These are phyloP conservation scores for Trametes coccinea DNA, from an alignment of 768 basidiomycete species.

Conservation along the genomic window DNA sequence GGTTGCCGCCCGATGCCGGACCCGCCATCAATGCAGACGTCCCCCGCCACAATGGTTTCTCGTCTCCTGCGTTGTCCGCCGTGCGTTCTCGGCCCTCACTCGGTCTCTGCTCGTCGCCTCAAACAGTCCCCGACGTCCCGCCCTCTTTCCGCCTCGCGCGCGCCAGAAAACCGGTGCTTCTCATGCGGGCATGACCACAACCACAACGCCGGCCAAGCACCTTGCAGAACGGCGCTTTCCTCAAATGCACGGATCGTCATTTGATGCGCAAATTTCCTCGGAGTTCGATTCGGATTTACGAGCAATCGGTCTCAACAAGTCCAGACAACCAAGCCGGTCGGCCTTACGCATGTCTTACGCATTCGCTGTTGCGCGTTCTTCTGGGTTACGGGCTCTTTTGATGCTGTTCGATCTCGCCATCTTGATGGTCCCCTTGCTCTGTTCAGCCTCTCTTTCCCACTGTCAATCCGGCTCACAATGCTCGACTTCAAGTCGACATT, in stretches of 20 bases:
- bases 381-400: neutral
- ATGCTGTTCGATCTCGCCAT: neutral
- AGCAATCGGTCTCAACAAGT: too few relatives aligned
- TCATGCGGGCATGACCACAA: too few relatives aligned
- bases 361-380: neutral
- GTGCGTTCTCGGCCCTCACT: neutral
- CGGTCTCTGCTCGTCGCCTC: neutral
- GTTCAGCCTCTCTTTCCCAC: neutral
- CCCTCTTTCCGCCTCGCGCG: neutral
- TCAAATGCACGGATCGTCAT: neutral
- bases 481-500: neutral
- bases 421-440: too few relatives aligned
- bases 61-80: neutral
- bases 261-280: too few relatives aligned
- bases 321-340: too few relatives aligned
- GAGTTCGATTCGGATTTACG: too few relatives aligned
- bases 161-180: too few relatives aligned
- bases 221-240: too few relatives aligned
- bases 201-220: too few relatives aligned
- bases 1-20: slow-evolving; percentile 9
- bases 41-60: neutral
- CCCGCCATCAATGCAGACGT: neutral
- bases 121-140: neutral
- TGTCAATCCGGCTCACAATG: neutral
- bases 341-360: neutral